Base-by-base conservation (phyloP, 1,139 yeast species). In the Hemisphaericaspora subhashii region DNA sequence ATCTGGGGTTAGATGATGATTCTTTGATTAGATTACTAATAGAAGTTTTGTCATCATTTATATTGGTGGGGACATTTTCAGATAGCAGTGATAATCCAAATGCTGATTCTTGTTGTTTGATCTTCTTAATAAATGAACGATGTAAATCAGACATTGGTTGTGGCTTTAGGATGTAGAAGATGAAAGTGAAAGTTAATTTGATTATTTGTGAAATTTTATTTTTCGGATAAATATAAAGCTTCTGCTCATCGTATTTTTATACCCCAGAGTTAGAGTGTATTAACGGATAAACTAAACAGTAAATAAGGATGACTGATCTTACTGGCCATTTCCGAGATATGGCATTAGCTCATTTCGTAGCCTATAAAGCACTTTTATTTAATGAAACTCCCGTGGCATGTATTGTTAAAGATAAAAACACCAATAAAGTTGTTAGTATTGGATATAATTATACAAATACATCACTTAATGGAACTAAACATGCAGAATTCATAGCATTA, bases 371-470 rank as follows among this genome's bases (percentile, higher is more conserved):
- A 0, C 46, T 72, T 11, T 45, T 58, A 18, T 41, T 78, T 69
- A 53, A 95, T 76, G 77, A 68, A 83, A 90, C 48, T 78, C 98
- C 50, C 77, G 95, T 43, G 80, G 95, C 51, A 3, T 72, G 77
- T 79, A 85, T 66, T 67, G 83, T 48, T 69, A 85, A 63, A 79
- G 81, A 39, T 60, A 70, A 44, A 35, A 54, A 52, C 45, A 73
- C 46, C 3, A 71, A 70, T 12, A 47, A 71, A 42, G 67, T 90
- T 15, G 62, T 90, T n/a, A 86, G 88, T 26, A 71, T 74, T 36
- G 96, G 98, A 2, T 81, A 83, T 68, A 92, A 92, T 60, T 87
- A 83, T 54, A 92, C 98, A n/a, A 92, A 92, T 55, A 72, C 79
- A 33, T 83, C 95, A 2, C 68, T 86, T 14, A 85, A 77, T 51